Percentiles rank a stretch among this genome's conserved stretches.
These are phyloP conservation scores for Xylona heveae DNA, from an alignment of 495 filamentous ascomycete species.

Conservation along the genomic window DNA sequence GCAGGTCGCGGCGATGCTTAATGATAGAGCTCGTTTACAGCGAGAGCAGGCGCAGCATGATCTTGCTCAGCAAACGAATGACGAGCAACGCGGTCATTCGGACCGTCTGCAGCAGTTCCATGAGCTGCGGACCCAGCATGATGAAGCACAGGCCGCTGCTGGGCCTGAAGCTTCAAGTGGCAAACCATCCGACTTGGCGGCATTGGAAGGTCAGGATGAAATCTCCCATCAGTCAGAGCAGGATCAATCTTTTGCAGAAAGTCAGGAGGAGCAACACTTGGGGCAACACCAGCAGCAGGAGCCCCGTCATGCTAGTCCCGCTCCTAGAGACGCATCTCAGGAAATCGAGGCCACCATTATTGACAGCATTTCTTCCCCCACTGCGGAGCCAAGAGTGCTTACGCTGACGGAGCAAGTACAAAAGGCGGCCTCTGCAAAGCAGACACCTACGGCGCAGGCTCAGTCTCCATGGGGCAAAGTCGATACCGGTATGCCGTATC, in stretches of 20 bases:
- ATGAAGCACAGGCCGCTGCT: conserved; percentile 13
- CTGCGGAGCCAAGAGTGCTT: conserved; percentile 17
- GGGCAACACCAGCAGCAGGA: conserved; percentile 10
- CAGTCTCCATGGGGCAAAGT: conserved; percentile 39
- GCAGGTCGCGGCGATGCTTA: conserved; percentile 35
- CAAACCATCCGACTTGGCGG: no score
- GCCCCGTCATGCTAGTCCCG: conserved; percentile 9
- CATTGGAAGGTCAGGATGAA: no score
- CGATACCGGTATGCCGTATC: conserved; percentile 45
- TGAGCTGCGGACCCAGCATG: conserved; percentile 31
- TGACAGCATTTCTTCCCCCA: no score
- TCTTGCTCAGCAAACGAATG: conserved; percentile 14
- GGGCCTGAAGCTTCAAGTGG: not conserved
- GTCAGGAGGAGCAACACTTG: conserved; percentile 8
- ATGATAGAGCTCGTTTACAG: conserved; percentile 37
- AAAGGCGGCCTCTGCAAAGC: conserved; percentile 48
- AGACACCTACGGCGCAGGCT: conserved; percentile 29
- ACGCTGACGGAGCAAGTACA: conserved; percentile 79
- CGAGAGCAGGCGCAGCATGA: conserved; percentile 44
- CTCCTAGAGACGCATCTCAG: conserved; percentile 11
- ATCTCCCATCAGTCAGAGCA: no score
- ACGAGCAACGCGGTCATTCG: conserved; percentile 29
- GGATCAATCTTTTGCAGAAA: no score
- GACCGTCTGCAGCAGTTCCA: conserved; percentile 46
- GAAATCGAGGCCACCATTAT: conserved; percentile 12